Evolutionary conservation across 208 protist species (phyloP).

Genomic region (Acanthamoeba royreba): DNA sequence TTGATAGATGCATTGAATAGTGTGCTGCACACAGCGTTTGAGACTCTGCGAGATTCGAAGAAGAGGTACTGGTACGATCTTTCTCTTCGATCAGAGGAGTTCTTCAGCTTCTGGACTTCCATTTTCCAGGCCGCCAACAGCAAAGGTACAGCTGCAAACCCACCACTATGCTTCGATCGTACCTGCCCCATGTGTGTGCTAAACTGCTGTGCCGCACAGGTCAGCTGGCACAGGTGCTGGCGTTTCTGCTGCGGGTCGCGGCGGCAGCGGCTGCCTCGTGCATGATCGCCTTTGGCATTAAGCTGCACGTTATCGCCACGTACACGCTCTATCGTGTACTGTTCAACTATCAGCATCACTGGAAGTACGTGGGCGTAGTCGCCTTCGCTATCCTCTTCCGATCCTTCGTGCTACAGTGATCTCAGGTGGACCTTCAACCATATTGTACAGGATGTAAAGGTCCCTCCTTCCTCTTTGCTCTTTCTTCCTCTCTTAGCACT

Average conservation of each 20-base stretch:
- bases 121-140: not conserved
- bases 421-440: not conserved
- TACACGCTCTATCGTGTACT: not conserved
- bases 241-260: not conserved
- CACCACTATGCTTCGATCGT: no score
- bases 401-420: not conserved
- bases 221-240: not conserved
- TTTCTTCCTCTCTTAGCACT: no score
- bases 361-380: not conserved
- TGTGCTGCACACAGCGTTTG: no score
- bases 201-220: no score
- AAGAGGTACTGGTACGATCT: slow-evolving; percentile 41
- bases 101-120: not conserved
- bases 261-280: not conserved
- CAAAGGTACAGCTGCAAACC: not conserved
- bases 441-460: not conserved
- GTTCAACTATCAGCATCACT: not conserved
- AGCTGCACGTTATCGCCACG: slow-evolving; percentile 15
- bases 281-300: not conserved
- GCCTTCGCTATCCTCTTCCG: slow-evolving; percentile 1
- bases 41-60: slow-evolving; percentile 20
- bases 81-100: not conserved
- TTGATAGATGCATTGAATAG: no score
- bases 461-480: no score
- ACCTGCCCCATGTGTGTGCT: no score